A percentile compares a stretch with the other conserved stretches of the same genome.
These are phyloP conservation scores for Epichloe uncinata DNA, from an alignment of 2,329 filamentous ascomycete genomes.

Conservation along the genomic window DNA sequence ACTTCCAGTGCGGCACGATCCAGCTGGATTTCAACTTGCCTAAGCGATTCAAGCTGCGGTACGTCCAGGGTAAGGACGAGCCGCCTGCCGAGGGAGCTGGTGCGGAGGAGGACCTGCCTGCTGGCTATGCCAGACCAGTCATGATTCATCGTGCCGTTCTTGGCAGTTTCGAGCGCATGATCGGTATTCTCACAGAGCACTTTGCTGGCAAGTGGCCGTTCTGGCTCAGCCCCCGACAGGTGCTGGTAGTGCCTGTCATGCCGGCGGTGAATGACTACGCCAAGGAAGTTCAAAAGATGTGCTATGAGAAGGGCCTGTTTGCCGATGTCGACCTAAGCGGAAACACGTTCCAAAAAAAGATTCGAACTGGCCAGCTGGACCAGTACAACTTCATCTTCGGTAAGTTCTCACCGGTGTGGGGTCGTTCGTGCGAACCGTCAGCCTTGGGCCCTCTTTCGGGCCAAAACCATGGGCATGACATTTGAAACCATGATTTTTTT, in stretches of 20 bases:
- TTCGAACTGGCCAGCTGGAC: constrained; percentile 64
- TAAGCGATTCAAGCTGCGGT: constrained; percentile 27
- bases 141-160: constrained; percentile 78
- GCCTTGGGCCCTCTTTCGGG: not conserved
- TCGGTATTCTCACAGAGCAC: constrained; percentile 70
- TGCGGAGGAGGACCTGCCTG: constrained; percentile 38
- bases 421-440: not conserved
- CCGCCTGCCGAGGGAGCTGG: constrained; percentile 27
- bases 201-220: constrained; percentile 83
- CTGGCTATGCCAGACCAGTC: constrained; percentile 65
- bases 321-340: constrained; percentile 45
- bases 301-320: constrained; percentile 55
- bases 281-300: constrained; percentile 55
- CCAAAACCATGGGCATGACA: not conserved
- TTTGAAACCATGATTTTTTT: not conserved
- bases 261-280: constrained; percentile 71
- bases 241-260: constrained; percentile 48
- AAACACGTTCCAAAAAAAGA: constrained; percentile 84
- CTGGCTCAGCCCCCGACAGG: constrained; percentile 75
- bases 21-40: constrained; percentile 82
- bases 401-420: constrained; percentile 21
- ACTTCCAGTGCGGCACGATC: constrained; percentile 54
- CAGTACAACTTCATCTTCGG: constrained; percentile 78
- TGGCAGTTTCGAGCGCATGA: constrained; percentile 53
- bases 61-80: constrained; percentile 39